Conservation (phyloP, 1,284 basidiomycete genomes). For the Ceratobasidium sp. region DNA sequence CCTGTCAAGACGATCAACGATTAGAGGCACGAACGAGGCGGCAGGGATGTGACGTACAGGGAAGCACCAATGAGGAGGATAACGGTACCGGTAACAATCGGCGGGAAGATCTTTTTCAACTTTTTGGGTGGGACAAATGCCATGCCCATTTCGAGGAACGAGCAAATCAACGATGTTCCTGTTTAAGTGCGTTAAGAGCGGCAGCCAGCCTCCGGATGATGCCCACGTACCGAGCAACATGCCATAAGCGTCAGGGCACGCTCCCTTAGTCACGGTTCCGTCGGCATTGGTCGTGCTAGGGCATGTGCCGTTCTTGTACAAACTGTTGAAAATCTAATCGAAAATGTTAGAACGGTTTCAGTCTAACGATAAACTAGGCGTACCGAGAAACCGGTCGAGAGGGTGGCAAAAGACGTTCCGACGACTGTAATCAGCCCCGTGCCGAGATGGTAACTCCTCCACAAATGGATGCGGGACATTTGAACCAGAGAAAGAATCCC, state of each 20-base stretch:
- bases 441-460: conserved; percentile 65
- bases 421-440: conserved; percentile 84
- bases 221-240: conserved; percentile 67
- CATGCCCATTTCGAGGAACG: conserved; percentile 80
- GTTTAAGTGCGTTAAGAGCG: conserved; percentile 5
- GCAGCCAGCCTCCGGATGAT: not conserved
- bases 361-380: conserved; percentile 44
- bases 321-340: conserved; percentile 64
- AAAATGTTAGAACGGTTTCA: not conserved
- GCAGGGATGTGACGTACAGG: not conserved
- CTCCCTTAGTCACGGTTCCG: conserved; percentile 63
- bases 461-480: conserved; percentile 71
- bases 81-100: conserved; percentile 81
- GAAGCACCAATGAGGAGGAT: conserved; percentile 80
- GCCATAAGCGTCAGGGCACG: conserved; percentile 84
- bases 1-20: conserved; percentile 60
- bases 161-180: conserved; percentile 80
- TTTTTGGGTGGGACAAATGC: conserved; percentile 64
- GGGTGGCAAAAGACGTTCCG: conserved; percentile 84
- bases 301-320: conserved; percentile 83
- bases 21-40: not conserved
- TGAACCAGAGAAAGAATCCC: conserved; percentile 73
- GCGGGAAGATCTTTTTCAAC: conserved; percentile 77
- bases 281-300: conserved; percentile 64
- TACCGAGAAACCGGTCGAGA: conserved; percentile 76